These are phyloP conservation scores for Cystofilobasidium macerans DNA, from an alignment of 768 basidiomycete genomes.

Conservation along the genomic window DNA sequence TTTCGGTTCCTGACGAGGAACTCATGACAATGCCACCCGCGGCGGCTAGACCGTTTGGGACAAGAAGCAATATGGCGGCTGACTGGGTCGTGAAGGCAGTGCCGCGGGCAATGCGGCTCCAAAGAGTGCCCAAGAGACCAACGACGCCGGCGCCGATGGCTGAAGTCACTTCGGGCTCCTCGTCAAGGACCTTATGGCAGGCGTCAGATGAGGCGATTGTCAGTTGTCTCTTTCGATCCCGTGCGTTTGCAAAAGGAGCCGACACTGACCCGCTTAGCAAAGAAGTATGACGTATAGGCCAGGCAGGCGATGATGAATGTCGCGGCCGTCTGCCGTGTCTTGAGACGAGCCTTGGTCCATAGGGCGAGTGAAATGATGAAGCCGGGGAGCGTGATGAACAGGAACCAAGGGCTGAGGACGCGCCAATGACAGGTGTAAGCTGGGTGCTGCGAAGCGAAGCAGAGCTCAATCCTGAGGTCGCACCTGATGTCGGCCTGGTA, in stretches of 20 bases:
- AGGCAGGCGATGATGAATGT: neutral
- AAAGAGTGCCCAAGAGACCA: slow-evolving; percentile 14
- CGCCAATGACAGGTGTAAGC: neutral
- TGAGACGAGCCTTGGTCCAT: slow-evolving; percentile 23
- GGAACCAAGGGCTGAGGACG: slow-evolving; percentile 1
- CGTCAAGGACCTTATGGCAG: neutral
- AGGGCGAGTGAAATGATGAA: slow-evolving; percentile 11
- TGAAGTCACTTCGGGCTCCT: slow-evolving; percentile 16
- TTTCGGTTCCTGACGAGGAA: neutral
- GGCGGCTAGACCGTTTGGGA: slow-evolving; percentile 23
- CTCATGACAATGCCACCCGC: slow-evolving; percentile 22
- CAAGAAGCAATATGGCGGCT: slow-evolving; percentile 17
- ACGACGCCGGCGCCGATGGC: slow-evolving; percentile 19
- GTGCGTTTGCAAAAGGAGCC: neutral
- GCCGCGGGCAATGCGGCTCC: slow-evolving; percentile 21
- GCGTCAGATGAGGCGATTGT: neutral
- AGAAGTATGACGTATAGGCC: slow-evolving; percentile 12
- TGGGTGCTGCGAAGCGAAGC: neutral
- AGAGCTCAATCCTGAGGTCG: neutral
- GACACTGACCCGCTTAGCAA: neutral
- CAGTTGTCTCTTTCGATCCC: too few relatives aligned
- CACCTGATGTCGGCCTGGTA: neutral
- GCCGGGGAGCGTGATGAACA: slow-evolving; percentile 20
- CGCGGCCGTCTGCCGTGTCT: slow-evolving; percentile 1
- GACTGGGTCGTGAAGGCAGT: slow-evolving; percentile 26